Evolutionary conservation across 2,329 filamentous ascomycete genomes (phyloP), one percentile per base, ranked within the genome.

Genomic region (Aspergillus hortae): DNA sequence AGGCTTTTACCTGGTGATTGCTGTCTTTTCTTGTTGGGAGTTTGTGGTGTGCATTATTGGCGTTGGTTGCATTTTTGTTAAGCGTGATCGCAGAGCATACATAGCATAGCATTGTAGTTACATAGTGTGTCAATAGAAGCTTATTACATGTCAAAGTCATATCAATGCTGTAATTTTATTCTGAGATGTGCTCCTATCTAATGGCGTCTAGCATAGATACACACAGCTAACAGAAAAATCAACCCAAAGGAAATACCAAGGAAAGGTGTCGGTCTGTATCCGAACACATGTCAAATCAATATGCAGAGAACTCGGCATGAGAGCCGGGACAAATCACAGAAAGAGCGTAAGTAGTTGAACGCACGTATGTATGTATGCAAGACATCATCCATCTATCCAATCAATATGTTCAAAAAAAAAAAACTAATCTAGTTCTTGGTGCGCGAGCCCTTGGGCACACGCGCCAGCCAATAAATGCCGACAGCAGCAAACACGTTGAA

Each of bases 401-500:
- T 4, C n/a, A 42, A 42, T 12, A 42, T 23, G 19, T 42, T 19
- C 17, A 42, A 11, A 42, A 42, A 1, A 42, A 42, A 1, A 42
- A 42, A 23, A 42, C 19, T 1, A 38, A 42, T 42, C 40, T 12
- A 42, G 40, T 48, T 49, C 56, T 66, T 61, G 49, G 49, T 60
- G 55, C 63, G 63, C 56, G 48, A 66, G 47, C 62, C 63, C 64
- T 75, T 75, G 3, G 73, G 73, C 4, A 87, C 83, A 12, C 84
- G 72, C 61, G 85, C 81, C 17, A 83, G 58, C 67, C 81, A 90
- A 68, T 90, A 90, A 1, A 85, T 68, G 10, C 76, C 56, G 2
- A 88, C 72, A 0, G 85, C 84, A 2, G 78, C 71, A 36, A 70
- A 68, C 36, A 87, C 77, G 60, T 89, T 87, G 67, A 89, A 87